phyloP scores from a whole-genome alignment of 2,329 filamentous ascomycete species.

The Apiospora hydei region DNA sequence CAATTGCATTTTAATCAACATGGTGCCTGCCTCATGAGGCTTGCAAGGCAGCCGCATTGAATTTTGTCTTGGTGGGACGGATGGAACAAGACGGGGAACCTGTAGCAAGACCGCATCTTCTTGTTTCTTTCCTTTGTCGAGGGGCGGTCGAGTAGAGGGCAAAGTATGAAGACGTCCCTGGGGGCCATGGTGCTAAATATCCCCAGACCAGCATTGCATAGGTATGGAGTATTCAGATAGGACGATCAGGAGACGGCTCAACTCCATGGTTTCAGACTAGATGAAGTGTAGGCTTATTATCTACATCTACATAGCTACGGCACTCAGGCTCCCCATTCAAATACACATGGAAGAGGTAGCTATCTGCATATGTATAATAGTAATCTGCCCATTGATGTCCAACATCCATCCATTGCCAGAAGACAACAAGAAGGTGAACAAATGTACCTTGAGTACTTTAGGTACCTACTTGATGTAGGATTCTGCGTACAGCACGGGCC shows the following conservation, averaged over 20 bases:
- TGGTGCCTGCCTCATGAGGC: conserved; percentile 1
- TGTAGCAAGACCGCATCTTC: conserved; percentile 10
- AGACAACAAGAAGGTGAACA: neutral
- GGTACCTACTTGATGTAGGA: too few species aligned
- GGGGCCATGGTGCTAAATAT: neutral
- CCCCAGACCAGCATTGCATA: conserved; percentile 22
- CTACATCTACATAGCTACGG: neutral
- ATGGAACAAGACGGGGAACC: neutral
- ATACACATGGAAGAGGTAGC: neutral
- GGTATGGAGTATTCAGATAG: conserved; percentile 24
- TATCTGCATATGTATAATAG: too few species aligned
- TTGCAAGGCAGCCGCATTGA: conserved; percentile 1
- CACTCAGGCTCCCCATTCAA: neutral
- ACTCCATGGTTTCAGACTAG: conserved; percentile 6
- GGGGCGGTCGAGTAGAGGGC: neutral
- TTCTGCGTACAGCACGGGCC: neutral
- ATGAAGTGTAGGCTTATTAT: neutral
- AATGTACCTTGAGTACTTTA: neutral
- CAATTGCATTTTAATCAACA: conserved; percentile 11
- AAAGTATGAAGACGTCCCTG: neutral
- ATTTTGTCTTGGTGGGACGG: neutral
- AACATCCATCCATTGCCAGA: too few species aligned
- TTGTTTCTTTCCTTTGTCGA: conserved; percentile 1
- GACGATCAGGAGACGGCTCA: neutral
- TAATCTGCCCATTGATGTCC: neutral